phyloP scores from a whole-genome alignment of 345 rosid species.

The Acer negundo region DNA sequence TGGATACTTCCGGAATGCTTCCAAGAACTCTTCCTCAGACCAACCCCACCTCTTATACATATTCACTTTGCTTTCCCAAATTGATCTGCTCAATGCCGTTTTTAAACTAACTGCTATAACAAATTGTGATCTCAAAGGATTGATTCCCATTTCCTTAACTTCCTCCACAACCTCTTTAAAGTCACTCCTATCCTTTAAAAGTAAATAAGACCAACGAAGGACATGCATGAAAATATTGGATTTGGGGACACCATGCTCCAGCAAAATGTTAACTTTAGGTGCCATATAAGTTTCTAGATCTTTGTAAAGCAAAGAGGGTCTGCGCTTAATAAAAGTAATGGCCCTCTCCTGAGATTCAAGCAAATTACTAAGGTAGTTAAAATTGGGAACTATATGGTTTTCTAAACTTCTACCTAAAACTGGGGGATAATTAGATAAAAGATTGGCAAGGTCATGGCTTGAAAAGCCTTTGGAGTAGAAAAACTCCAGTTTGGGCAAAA shows the following conservation, averaged over 20 bases:
- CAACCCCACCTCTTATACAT: slow-evolving; percentile 31
- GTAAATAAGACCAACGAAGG: background rate
- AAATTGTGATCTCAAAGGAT: slow-evolving; percentile 21
- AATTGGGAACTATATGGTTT: slow-evolving; percentile 14
- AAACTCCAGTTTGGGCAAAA: slow-evolving; percentile 19
- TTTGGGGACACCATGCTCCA: slow-evolving; percentile 20
- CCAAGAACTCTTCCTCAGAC: slow-evolving; percentile 21
- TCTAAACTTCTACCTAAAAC: no score
- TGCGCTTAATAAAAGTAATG: slow-evolving; percentile 4
- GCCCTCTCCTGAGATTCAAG: slow-evolving; percentile 14
- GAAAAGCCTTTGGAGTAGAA: slow-evolving; percentile 20
- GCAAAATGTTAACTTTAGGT: slow-evolving; percentile 17
- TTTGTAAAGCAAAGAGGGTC: background rate
- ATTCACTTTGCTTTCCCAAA: slow-evolving; percentile 24
- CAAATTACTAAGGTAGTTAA: slow-evolving; percentile 21
- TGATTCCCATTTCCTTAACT: slow-evolving; percentile 29
- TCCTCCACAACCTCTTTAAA: slow-evolving; percentile 20
- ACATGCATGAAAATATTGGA: background rate
- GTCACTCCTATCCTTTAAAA: background rate
- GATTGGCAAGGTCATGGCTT: background rate
- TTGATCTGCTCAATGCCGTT: no score
- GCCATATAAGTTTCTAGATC: background rate
- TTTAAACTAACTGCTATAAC: slow-evolving; percentile 17
- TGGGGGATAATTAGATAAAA: background rate
- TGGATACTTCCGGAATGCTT: slow-evolving; percentile 19